Base-by-base conservation (phyloP, 345 rosid genomes). In the Reutealis trisperma region DNA sequence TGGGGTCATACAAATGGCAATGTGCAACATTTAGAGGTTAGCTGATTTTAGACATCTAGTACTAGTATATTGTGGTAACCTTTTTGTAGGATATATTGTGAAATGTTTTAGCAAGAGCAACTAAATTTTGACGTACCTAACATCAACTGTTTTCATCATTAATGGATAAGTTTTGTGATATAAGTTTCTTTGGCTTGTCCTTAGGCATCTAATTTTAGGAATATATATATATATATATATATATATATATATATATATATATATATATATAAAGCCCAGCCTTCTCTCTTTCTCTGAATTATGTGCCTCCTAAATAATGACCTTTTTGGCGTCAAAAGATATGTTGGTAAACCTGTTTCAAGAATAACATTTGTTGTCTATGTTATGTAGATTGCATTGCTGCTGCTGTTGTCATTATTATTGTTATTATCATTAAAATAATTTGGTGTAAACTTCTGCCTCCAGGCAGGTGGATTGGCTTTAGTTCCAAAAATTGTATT, bases 401-500 rank as follows among this genome's bases (percentile, higher is more conserved):
- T 14, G 6, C 18, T 22, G 30, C 19, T 58, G 3, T 57, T 59
- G 4, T 57, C 42, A 14, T 12, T 8, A 11, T 63, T 27, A 2
- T 18, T 15, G 7, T 18, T 32, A 13, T 59, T 25, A 25, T 61
- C 37, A 25, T 61, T 61, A 27, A 12, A 22, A 5, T 22, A 45
- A 9, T 34, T 64, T 77, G 25, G 32, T 73, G 37, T 57, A 51
- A 49, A 72, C 45, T 83, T 76, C 25, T 71, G 49, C 44, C 11
- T 27, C 44, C 21, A 24, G 70, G 71, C 10, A 21, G 45, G 24
- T 30, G 69, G 15, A 34, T 18, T 45, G 37, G 24, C 25, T 61
- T 85, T 62, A 59, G 75, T 69, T 68, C 45, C 30, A 12, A 74
- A 21, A 55, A 37, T 70, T 45, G 4, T 24, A 12, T 73, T 61